Evolutionary conservation across 2,329 filamentous ascomycete genomes (phyloP), one percentile per base, ranked within the genome.

Genomic region (Claviceps capensis): DNA sequence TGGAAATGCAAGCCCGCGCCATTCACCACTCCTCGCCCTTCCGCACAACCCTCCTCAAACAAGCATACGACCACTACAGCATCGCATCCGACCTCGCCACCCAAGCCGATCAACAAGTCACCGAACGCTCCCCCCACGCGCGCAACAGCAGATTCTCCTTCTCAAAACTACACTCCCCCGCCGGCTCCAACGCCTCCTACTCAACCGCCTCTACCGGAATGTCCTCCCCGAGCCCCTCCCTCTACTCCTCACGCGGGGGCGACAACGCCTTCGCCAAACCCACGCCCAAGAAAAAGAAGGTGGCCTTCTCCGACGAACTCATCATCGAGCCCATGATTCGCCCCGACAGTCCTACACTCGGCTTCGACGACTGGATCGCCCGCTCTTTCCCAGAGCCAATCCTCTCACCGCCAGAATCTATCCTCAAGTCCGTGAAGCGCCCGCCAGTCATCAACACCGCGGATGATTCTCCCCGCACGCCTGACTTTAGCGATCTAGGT

Each of bases 331-430:
- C 75, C 19, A 65, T 72, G 36, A 70, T 79, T 54, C 75, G 78
- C 8, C 78, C 78, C 0, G 78, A 82, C 57, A 81, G 78, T 3
- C 78, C 78, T 1, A 82, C 78, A 0, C 71, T 82, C 5, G 78
- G 78, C 11, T 72, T 78, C 52, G 74, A 76, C 49, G 73, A 74
- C 56, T 65, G 65, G 46, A 64, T 69, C 13, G 49, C 54, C 44
- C 57, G 61, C 11, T 52, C 55, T 16, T 51, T 52, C 14, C 59
- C 54, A 4, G 52, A 59, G 44, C 54, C 59, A 7, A 13, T 55
- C 16, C 58, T 58, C 30, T 34, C 30, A 3, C 30, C 30, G 30
- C 56, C 56, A 1, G 56, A 55, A 42, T 55, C 57, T 9, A 56
- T 62, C 30, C 53, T 57, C 14, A 59, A 58, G 49, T 47, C 46